phyloP scores from a whole-genome alignment of 805 yeast species.

The Pichia ethanolica region DNA sequence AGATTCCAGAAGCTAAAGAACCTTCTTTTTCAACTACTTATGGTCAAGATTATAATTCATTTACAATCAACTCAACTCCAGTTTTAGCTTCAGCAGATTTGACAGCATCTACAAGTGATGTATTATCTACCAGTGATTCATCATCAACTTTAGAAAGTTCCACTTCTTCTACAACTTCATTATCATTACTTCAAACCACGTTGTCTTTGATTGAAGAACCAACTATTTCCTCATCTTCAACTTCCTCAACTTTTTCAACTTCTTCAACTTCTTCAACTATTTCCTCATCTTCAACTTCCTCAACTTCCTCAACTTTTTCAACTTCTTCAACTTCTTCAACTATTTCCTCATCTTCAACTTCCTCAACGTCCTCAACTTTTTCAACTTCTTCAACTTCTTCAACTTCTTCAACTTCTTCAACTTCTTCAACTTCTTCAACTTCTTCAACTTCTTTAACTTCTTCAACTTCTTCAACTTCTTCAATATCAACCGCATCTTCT shows the following conservation, averaged over 20 bases:
- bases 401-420: not conserved
- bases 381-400: not conserved
- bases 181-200: no score
- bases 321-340: no score
- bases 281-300: no score
- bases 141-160: not conserved
- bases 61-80: conserved; percentile 7
- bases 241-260: no score
- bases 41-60: conserved; percentile 7
- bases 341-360: no score
- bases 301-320: no score
- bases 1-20: conserved; percentile 25
- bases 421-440: not conserved
- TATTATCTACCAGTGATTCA: no score
- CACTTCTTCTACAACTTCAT: not conserved
- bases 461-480: not conserved
- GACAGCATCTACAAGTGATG: not conserved
- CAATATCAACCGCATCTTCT: not conserved
- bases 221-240: no score
- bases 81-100: not conserved
- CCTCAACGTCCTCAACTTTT: no score
- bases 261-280: no score
- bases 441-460: not conserved
- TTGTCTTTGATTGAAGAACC: no score
- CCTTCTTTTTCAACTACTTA: conserved; percentile 5